These are phyloP conservation scores for Cercospora zeae-maydis DNA, from an alignment of 2,329 filamentous ascomycete species.

Conservation along the genomic window DNA sequence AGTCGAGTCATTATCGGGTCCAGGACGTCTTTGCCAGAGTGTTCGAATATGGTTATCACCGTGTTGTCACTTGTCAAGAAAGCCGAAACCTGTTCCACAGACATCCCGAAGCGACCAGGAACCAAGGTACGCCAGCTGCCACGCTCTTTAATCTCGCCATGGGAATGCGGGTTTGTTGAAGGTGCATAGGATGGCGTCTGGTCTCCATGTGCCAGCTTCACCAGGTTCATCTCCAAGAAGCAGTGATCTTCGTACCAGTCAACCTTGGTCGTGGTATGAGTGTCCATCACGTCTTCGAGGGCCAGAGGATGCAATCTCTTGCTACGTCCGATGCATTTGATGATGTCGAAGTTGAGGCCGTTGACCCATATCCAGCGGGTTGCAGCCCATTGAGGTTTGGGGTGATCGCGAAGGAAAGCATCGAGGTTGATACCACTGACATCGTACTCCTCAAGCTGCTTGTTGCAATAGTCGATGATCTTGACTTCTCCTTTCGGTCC, in stretches of 20 bases:
- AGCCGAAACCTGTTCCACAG: slow-evolving; percentile 84
- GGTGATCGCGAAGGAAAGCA: slow-evolving; percentile 59
- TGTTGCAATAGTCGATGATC: slow-evolving; percentile 76
- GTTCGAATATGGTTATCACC: slow-evolving; percentile 88
- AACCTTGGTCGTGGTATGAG: slow-evolving; percentile 76
- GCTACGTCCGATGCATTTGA: slow-evolving; percentile 69
- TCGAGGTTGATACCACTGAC: slow-evolving; percentile 68
- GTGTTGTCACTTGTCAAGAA: slow-evolving; percentile 85
- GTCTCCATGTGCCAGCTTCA: slow-evolving; percentile 69
- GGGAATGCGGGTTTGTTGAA: background rate
- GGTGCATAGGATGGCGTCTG: slow-evolving; percentile 2
- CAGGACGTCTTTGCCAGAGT: slow-evolving; percentile 79
- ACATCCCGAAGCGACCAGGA: slow-evolving; percentile 44
- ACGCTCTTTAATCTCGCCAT: slow-evolving; percentile 13
- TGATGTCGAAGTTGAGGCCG: slow-evolving; percentile 86
- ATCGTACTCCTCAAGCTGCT: slow-evolving; percentile 57
- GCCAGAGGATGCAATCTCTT: slow-evolving; percentile 78
- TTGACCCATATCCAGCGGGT: slow-evolving; percentile 95
- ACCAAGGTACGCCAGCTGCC: slow-evolving; percentile 18
- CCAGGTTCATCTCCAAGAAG: slow-evolving; percentile 50
- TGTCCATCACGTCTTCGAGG: slow-evolving; percentile 83
- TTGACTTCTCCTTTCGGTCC: slow-evolving; percentile 65
- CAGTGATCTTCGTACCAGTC: slow-evolving; percentile 71
- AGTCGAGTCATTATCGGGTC: slow-evolving; percentile 75
- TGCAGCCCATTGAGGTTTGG: slow-evolving; percentile 66